A percentile compares a stretch with the other conserved stretches of the same genome.
Conservation (phyloP, 1,139 yeast species). For the Blastobotrys arbuscula region DNA sequence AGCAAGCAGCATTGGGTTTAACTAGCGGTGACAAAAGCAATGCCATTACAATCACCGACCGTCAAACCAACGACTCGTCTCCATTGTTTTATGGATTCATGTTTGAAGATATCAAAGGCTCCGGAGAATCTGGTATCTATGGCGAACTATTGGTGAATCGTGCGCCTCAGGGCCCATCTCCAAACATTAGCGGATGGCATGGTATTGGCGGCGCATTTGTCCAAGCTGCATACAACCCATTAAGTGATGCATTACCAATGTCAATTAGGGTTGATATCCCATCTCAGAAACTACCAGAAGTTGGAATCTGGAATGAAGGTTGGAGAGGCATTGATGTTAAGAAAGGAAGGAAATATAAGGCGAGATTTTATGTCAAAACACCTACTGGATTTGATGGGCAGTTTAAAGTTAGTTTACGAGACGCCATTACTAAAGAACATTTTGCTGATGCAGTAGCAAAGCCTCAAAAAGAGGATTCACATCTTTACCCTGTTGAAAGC, state of each 20-base stretch:
- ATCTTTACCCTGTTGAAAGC: conserved; percentile 5
- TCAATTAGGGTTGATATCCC: conserved; percentile 2
- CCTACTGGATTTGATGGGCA: conserved; percentile 6
- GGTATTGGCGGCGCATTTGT: conserved; percentile 7
- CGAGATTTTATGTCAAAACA: conserved; percentile 12
- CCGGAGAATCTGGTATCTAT: conserved; percentile 11
- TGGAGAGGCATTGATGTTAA: conserved; percentile 10
- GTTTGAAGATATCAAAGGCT: conserved; percentile 11
- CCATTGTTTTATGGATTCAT: conserved; percentile 9
- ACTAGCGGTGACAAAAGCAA: no score
- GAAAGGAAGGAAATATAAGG: conserved; percentile 11
- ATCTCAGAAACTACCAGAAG: conserved; percentile 2
- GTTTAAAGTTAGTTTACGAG: conserved; percentile 9
- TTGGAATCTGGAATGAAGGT: conserved; percentile 11
- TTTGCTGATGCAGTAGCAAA: conserved; percentile 7
- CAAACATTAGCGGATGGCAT: conserved; percentile 7
- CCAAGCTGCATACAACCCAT: conserved; percentile 1
- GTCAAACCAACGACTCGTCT: conserved; percentile 11
- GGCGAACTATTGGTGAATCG: conserved; percentile 12
- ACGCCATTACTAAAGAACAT: neutral
- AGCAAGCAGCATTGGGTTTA: neutral
- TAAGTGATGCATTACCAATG: conserved; percentile 3
- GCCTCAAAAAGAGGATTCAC: conserved; percentile 3
- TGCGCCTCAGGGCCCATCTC: conserved; percentile 9
- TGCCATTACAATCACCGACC: neutral